Base-by-base conservation (phyloP, 176 grass and related monocot genomes). In the Carex scoparia region DNA sequence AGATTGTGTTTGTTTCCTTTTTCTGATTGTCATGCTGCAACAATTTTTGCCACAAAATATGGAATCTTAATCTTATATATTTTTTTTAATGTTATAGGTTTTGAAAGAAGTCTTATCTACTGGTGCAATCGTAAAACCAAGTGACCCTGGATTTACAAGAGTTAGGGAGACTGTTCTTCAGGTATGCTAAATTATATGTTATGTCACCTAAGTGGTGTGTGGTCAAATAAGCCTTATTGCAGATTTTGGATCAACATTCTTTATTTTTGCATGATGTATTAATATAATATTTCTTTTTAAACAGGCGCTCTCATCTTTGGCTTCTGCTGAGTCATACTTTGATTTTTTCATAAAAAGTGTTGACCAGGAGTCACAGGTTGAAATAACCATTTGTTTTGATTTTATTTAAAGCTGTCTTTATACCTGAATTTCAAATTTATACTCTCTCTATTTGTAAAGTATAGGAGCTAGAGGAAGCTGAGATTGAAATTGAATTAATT, bases 381-480 rank as follows among this genome's bases (percentile, higher is more conserved):
- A 80, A 65, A 3, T 70, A 56, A 80, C 10, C 4, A 78, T 88
- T 88, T 40, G 13, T 85, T 85, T 75, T 83, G 15, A 15, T 30
- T 49, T 28, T 79, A 62, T 84, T 88, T 84, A 38, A 48, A 48
- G 8, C 4, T 42, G 32, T 58, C 72, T 37, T 66, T n/a, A n/a
- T 32, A 63, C 42, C 64, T 27, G 60, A 49, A 75, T 81, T 79
- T 74, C n/a, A 68, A 81, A 61, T 42, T 80, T 73, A 67, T 81
- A 31, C 53, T 55, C 19, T 86, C 59, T 44, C 13, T 59, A 12
- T 44, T 32, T 56, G 80, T 83, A 80, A 91, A 87, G 46, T 80
- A 38, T 89, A 98, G 95, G 95, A 98, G 84, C 86, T 94, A 75
- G 95, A 98, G 90, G 95, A 98, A 93, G 91, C 92, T 82, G 91